These are phyloP conservation scores for Stentor coeruleus DNA, from an alignment of 73 alveolate species.

Conservation along the genomic window DNA sequence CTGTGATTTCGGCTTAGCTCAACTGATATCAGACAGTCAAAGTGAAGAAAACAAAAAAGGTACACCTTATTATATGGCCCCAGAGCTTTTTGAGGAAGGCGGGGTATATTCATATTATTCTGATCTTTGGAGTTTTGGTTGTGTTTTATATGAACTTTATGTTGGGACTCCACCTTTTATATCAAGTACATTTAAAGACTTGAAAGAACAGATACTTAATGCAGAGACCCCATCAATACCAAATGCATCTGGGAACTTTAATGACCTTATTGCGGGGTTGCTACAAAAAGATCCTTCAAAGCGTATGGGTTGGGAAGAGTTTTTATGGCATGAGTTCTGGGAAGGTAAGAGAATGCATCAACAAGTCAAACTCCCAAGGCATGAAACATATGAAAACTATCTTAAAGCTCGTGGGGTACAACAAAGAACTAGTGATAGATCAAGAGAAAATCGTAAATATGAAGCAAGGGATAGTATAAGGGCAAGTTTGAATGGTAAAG, in stretches of 20 bases:
- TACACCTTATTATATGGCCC: conserved; percentile 93
- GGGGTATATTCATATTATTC: conserved; percentile 72
- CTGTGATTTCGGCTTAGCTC: conserved; percentile 94
- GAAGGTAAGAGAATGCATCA: conserved; percentile 40
- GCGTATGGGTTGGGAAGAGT: conserved; percentile 91
- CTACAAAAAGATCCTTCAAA: conserved; percentile 90
- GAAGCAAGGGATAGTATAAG: not conserved
- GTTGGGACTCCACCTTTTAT: conserved; percentile 93
- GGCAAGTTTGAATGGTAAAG: conserved; percentile 21
- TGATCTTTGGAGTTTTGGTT: conserved; percentile 92
- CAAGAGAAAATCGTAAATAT: not conserved
- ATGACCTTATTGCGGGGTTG: conserved; percentile 71
- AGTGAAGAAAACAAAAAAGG: conserved; percentile 50
- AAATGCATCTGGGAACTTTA: conserved; percentile 70
- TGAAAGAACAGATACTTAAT: conserved; percentile 68
- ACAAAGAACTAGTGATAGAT: not conserved
- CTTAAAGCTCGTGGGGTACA: conserved; percentile 5
- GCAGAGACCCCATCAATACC: conserved; percentile 60
- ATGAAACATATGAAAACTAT: conserved; percentile 66
- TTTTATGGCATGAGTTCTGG: conserved; percentile 83
- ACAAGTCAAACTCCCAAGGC: conserved; percentile 50
- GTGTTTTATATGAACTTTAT: conserved; percentile 86
- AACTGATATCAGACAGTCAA: conserved; percentile 54
- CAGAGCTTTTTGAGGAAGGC: conserved; percentile 77
- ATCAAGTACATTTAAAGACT: conserved; percentile 77